Evolutionary conservation across 257 asterid species (phyloP).

Genomic region (Solanum clarkiae): DNA sequence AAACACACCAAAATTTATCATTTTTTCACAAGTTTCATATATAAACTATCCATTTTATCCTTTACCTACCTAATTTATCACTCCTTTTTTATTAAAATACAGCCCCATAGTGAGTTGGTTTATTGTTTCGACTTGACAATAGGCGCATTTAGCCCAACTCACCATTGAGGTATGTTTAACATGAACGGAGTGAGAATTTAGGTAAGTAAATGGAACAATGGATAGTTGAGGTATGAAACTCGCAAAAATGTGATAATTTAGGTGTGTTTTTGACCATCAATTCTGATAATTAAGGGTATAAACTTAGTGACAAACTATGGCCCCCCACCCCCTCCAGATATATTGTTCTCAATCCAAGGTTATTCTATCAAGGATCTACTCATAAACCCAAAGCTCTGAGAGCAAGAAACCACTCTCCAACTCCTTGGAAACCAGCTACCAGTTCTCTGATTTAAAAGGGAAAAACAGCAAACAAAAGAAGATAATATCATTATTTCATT

Average conservation of each 20-base stretch:
- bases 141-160: background rate
- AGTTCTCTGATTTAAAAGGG: background rate
- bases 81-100: background rate
- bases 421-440: background rate
- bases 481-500: background rate
- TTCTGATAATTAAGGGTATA: background rate
- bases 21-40: background rate
- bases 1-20: background rate
- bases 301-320: background rate
- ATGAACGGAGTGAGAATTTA: background rate
- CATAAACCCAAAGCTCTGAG: background rate
- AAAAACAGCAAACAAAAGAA: background rate
- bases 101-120: background rate
- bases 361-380: background rate
- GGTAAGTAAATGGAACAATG: background rate
- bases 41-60: background rate
- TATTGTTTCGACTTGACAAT: background rate
- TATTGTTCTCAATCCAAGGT: background rate
- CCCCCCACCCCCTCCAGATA: background rate
- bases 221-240: background rate
- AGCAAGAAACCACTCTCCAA: background rate
- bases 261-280: background rate
- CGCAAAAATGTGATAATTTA: background rate
- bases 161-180: background rate
- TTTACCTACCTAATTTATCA: background rate